A percentile compares a stretch with the other conserved stretches of the same genome.
phyloP scores from a whole-genome alignment of 1,284 basidiomycete species.

The Pholiota adiposa region DNA sequence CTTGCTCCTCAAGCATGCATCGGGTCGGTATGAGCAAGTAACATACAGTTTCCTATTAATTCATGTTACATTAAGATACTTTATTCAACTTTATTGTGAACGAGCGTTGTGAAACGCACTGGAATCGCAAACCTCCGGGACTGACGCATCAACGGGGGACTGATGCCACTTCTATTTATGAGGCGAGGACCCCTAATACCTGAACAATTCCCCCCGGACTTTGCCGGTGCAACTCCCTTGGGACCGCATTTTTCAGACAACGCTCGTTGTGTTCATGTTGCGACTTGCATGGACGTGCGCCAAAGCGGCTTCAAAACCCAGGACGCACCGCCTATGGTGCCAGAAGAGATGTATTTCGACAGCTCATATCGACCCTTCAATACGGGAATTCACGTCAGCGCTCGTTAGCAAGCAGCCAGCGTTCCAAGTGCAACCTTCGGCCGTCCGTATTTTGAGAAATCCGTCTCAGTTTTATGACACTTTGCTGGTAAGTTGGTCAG shows the following conservation, averaged over 20 bases:
- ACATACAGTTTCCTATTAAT: too few relatives aligned
- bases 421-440: slow-evolving; percentile 40
- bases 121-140: too few relatives aligned
- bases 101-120: too few relatives aligned
- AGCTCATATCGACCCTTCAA: slow-evolving; percentile 33
- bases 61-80: too few relatives aligned
- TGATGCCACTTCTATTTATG: too few relatives aligned
- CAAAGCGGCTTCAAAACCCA: slow-evolving; percentile 2
- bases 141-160: too few relatives aligned
- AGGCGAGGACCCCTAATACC: too few relatives aligned
- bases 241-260: slow-evolving; percentile 8
- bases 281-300: slow-evolving; percentile 2
- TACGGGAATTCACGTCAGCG: slow-evolving; percentile 39
- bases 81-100: too few relatives aligned
- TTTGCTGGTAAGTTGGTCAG: slow-evolving; percentile 36
- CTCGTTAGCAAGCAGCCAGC: slow-evolving; percentile 43
- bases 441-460: slow-evolving; percentile 41
- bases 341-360: slow-evolving; percentile 30
- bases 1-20: too few relatives aligned
- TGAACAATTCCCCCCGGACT: too few relatives aligned
- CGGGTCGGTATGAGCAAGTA: too few relatives aligned
- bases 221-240: too few relatives aligned
- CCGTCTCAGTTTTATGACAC: slow-evolving; percentile 45
- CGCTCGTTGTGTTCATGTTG: slow-evolving; percentile 10
- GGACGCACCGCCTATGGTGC: background rate